Percentiles rank a stretch among this genome's conserved stretches.
Evolutionary conservation across 2,329 filamentous ascomycete species (phyloP).

Genomic region (Parascedosporium putredinis): DNA sequence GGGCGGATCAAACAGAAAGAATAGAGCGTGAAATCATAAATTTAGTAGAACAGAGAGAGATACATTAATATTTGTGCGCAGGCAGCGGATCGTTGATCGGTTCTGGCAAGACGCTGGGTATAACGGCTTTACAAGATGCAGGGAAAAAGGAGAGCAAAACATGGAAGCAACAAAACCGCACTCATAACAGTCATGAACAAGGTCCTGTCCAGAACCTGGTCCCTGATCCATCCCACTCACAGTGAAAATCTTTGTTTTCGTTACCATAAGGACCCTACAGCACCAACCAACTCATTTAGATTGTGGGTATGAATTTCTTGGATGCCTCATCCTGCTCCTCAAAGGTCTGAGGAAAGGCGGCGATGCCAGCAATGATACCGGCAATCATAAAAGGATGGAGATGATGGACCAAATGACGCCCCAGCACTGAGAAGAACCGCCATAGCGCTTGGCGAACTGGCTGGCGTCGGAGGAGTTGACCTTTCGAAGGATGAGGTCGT

Average conservation of each 20-base stretch:
- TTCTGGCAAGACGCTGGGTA: background rate
- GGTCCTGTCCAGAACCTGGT: too few relatives aligned
- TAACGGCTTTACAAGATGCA: too few relatives aligned
- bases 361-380: conserved; percentile 66
- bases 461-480: conserved; percentile 72
- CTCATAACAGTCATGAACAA: too few relatives aligned
- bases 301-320: conserved; percentile 50
- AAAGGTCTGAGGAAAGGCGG: conserved; percentile 63
- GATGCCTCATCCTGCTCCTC: conserved; percentile 59
- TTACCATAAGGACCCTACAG: background rate
- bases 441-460: conserved; percentile 68
- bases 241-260: too few relatives aligned
- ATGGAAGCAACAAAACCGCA: background rate
- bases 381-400: conserved; percentile 58
- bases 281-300: conserved; percentile 7
- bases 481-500: conserved; percentile 70
- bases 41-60: too few relatives aligned
- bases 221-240: background rate
- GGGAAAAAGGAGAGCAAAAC: too few relatives aligned
- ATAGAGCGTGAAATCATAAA: too few relatives aligned
- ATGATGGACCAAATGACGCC: conserved; percentile 69
- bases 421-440: conserved; percentile 73
- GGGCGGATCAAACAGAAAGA: background rate
- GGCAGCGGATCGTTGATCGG: too few relatives aligned
- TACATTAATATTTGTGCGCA: too few relatives aligned